Evolutionary conservation across 108 stramenopile species (phyloP), one percentile per base, ranked within the genome.

Genomic region (Discostella stelligeroides): DNA sequence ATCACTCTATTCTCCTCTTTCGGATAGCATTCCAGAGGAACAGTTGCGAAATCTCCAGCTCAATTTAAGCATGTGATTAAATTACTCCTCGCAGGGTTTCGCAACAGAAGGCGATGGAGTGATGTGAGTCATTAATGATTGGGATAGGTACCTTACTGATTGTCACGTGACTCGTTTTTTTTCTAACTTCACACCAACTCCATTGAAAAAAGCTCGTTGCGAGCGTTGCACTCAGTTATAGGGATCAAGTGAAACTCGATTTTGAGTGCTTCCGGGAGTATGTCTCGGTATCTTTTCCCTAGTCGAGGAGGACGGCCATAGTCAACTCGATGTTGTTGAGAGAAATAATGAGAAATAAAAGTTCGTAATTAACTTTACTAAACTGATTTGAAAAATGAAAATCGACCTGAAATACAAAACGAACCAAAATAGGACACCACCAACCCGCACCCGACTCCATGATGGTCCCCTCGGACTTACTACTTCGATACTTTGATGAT

Each of bases 1-100:
- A 23, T 15, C 45, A 2, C 37, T 14, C 29, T 23, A 38, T 40
- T 40, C 24, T 20, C 24, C 23, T 56, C 38, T 11, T 41, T 51
- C 18, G 12, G 10, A 42, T 15, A 72, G 63, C 88, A 89, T 55
- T 79, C 80, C 0, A 73, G 88, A 72, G 88, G 85, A 1, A 63
- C 82, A 6, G 88, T 82, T 15, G 69, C 75, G 18, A 89, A 86
- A 42, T 49, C 74, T 18, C 88, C 88, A 2, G 88, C 70, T 11
- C 73, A 84, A 55, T 89, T 89, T 67, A 89, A 89, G 68, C 83
- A 85, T 37, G 85, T 85, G 8, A 78, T 89, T 45, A 73, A 75
- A 63, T 49, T 80, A 11, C 37, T 81, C 14, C 46, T 89, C 27
- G 79, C 72, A 21, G 67, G 67, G 15, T 55, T 72, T 47, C 53